Base-by-base conservation (phyloP, 768 basidiomycete species). In the Phallus indusiatus region DNA sequence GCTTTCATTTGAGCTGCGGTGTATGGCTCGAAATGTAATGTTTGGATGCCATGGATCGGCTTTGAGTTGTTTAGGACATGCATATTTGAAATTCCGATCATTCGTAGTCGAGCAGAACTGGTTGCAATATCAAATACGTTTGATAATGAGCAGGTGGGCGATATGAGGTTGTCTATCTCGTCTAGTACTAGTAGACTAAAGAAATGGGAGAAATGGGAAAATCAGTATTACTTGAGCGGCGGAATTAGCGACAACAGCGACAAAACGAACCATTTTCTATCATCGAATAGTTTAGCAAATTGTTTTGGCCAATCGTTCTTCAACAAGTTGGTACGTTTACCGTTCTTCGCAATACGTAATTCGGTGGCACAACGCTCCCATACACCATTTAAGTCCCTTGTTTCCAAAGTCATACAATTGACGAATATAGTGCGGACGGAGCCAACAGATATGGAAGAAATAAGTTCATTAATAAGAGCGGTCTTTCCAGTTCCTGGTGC, bases 401-500 rank as follows among this genome's bases (percentile, higher is more conserved):
- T 47, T 47, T 78, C 79, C 48, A 92, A 72, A 1, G 85, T 82
- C 86, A 92, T 89, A 69, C 91, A 94, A 66, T 93, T 94, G 64
- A 91, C 71, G 55, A 78, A 74, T 47, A 85, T 68, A 12, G 84
- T 72, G 62, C 75, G 77, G 48, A 81, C 68, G 1, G 50, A 56
- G 16, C 47, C 18, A n/a, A 69, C 70, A 5, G 14, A 5, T 9
- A 64, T 56, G n/a, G 58, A 22, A 3, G 20, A 52, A 20, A 94
- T 69, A 28, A 90, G 73, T 5, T 83, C 75, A 65, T 86, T 85
- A 24, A 93, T 81, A 3, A 95, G 74, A 0, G 90, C 92, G 1
- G 90, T 94, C 74, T 95, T 94, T 18, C 92, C 92, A 2, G 91
- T 92, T 1, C 94, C 95, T 3, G 94, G 93, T 1, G 91, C 83